Evolutionary conservation across 371 early-diverging fungal genomes (phyloP).

Genomic region (Chytridiales sp.): DNA sequence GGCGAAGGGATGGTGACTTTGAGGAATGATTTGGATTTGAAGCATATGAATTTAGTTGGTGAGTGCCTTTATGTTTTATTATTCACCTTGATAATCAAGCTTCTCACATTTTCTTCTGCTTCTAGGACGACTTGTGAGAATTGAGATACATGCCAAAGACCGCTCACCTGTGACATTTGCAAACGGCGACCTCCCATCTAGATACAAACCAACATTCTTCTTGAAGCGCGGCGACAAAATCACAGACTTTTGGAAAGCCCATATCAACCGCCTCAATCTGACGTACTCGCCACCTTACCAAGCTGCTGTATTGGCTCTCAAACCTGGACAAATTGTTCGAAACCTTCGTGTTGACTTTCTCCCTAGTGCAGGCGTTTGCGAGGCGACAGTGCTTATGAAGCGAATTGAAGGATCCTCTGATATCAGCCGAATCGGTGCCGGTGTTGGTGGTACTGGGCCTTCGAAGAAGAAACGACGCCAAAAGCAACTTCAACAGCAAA

Average conservation of each 20-base stretch:
- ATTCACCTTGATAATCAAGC: not conserved
- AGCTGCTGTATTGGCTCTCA: conserved; percentile 23
- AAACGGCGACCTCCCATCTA: conserved; percentile 42
- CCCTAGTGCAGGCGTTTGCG: conserved; percentile 13
- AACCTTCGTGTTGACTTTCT: conserved; percentile 28
- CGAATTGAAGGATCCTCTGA: not conserved
- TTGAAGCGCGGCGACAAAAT: conserved; percentile 35
- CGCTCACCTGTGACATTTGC: conserved; percentile 8
- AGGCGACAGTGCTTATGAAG: conserved; percentile 22
- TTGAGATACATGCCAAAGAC: conserved; percentile 27
- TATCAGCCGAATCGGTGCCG: not conserved
- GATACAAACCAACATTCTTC: conserved; percentile 41
- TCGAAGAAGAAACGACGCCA: not conserved
- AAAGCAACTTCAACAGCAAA: not conserved
- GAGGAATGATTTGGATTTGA: conserved; percentile 43
- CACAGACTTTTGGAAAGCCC: conserved; percentile 40
- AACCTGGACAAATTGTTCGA: conserved; percentile 16
- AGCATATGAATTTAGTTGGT: conserved; percentile 39
- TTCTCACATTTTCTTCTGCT: not conserved
- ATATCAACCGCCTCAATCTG: conserved; percentile 22
- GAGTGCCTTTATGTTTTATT: not conserved
- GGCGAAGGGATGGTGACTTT: conserved; percentile 42
- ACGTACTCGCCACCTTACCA: conserved; percentile 40
- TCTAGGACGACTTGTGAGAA: conserved; percentile 21
- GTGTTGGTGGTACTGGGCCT: not conserved